These are phyloP conservation scores for Gossypium herbaceum DNA, from an alignment of 345 rosid genomes.

Conservation along the genomic window DNA sequence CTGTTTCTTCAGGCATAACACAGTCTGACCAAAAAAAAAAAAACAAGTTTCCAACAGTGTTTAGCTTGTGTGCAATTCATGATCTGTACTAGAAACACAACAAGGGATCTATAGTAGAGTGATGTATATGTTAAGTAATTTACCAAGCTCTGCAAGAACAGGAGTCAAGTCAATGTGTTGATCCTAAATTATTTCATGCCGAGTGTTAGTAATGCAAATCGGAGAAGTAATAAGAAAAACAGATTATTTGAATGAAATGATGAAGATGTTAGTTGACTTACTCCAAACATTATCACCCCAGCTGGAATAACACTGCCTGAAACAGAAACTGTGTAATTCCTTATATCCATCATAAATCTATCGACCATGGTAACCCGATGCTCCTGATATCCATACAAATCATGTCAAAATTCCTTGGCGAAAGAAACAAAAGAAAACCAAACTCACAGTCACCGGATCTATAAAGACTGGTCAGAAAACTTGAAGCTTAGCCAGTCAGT, in stretches of 20 bases:
- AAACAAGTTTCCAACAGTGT: not conserved
- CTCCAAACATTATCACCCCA: slow-evolving; percentile 43
- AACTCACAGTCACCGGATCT: not conserved
- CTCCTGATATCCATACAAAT: slow-evolving; percentile 14
- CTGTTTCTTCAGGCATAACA: slow-evolving; percentile 35
- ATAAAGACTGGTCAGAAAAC: not conserved
- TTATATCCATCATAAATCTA: slow-evolving; percentile 32
- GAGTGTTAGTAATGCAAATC: slow-evolving; percentile 9
- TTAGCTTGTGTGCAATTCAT: not conserved
- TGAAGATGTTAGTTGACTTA: slow-evolving; percentile 15
- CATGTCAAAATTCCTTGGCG: not conserved
- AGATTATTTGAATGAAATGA: not conserved
- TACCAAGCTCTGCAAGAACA: slow-evolving; percentile 36
- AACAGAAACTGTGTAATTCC: slow-evolving; percentile 21
- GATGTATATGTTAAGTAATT: not conserved
- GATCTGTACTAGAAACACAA: not conserved
- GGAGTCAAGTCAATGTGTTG: slow-evolving; percentile 23
- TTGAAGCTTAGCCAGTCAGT: not conserved
- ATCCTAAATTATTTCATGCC: slow-evolving; percentile 25
- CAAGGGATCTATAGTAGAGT: not conserved
- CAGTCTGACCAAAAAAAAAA: slow-evolving; percentile 23
- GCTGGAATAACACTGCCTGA: slow-evolving; percentile 28
- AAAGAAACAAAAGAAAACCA: not conserved
- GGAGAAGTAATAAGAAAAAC: not conserved
- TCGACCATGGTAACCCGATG: slow-evolving; percentile 20